Evolutionary conservation across 177 flowering plant genomes (phyloP).

Genomic region (Vitis hybrid): DNA sequence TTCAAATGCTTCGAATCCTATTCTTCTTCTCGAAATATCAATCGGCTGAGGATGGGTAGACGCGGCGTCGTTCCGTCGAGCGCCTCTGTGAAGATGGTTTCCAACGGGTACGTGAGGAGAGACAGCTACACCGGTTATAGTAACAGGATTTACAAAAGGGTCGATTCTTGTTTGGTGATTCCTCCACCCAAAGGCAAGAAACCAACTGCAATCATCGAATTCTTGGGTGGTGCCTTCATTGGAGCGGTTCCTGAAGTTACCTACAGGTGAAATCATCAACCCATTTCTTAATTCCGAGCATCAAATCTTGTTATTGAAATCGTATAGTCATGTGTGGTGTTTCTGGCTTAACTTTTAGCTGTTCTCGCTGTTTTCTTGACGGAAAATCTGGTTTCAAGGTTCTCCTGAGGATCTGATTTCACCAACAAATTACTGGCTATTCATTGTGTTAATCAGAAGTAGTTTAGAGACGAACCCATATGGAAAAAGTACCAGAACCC

Average conservation of each 20-base stretch:
- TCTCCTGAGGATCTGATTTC: too few species aligned
- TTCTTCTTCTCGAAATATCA: not conserved
- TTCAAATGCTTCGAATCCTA: too few species aligned
- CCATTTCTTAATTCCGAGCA: too few species aligned
- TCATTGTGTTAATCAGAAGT: too few species aligned
- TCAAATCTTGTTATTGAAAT: too few species aligned
- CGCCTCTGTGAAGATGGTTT: conserved; percentile 20
- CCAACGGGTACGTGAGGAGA: conserved; percentile 34
- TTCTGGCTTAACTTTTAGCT: not conserved
- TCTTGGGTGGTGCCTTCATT: conserved; percentile 89
- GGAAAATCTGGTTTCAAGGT: not conserved
- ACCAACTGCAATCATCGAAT: conserved; percentile 75
- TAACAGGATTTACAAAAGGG: conserved; percentile 35
- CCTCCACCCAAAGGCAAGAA: conserved; percentile 64
- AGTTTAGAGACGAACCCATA: too few species aligned
- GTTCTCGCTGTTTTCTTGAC: not conserved
- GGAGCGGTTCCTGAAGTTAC: conserved; percentile 92
- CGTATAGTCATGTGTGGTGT: too few species aligned
- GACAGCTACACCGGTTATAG: conserved; percentile 1
- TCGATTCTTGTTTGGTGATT: conserved; percentile 66
- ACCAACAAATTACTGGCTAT: too few species aligned
- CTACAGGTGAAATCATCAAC: conserved; percentile 44
- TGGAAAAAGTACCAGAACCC: too few species aligned
- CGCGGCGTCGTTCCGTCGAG: conserved; percentile 5
- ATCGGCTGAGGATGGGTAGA: not conserved